Conservation (phyloP, 1,284 basidiomycete species). For the Trichosporon sp. region DNA sequence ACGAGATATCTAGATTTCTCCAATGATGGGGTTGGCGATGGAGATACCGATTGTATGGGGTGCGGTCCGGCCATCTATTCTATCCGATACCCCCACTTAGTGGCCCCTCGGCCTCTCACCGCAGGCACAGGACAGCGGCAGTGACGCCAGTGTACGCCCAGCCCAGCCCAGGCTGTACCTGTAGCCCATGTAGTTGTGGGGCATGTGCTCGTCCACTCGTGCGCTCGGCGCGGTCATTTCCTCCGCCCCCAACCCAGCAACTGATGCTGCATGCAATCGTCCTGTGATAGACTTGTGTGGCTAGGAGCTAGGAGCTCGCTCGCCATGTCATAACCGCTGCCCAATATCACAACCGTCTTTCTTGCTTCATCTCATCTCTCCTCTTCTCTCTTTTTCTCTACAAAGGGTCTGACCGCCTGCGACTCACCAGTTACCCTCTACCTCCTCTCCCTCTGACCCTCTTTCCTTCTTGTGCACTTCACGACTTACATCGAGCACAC, state of each 20-base stretch:
- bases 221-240: conserved; percentile 1
- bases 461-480: not conserved
- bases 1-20: conserved; percentile 2
- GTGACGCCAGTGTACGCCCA: too few relatives aligned
- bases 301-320: too few relatives aligned
- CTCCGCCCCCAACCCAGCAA: not conserved
- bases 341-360: not conserved
- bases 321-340: not conserved
- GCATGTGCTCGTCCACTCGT: not conserved
- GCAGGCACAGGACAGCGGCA: too few relatives aligned
- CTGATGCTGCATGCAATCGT: not conserved
- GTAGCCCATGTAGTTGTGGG: not conserved
- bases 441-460: not conserved
- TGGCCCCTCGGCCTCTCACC: not conserved
- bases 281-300: too few relatives aligned
- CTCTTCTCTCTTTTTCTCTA: not conserved
- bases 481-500: not conserved
- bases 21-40: conserved; percentile 3
- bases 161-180: not conserved
- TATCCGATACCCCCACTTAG: not conserved
- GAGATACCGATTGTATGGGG: conserved; percentile 5
- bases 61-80: not conserved
- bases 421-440: not conserved
- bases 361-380: not conserved
- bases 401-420: not conserved